Percentiles rank a stretch among this genome's conserved stretches.
Conservation (phyloP, 1,139 yeast genomes). For the Sporopachydermia cereana region DNA sequence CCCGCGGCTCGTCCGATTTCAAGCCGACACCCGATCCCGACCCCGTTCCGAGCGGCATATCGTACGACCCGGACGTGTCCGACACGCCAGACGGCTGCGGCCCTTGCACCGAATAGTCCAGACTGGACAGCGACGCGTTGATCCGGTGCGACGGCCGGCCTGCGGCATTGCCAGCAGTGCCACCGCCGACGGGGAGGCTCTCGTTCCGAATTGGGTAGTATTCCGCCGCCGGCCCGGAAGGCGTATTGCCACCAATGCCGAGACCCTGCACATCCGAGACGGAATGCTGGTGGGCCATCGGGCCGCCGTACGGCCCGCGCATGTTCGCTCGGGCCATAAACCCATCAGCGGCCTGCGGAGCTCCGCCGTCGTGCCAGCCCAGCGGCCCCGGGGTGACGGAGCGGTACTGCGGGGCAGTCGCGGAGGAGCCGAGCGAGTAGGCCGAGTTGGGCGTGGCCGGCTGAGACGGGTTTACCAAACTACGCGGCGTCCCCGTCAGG, state of each 20-base stretch:
- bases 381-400: neutral
- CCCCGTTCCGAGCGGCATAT: too few species aligned
- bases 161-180: neutral
- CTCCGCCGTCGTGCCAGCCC: neutral
- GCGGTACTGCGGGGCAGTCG: neutral
- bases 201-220: too few species aligned
- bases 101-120: neutral
- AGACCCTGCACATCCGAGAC: neutral
- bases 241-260: neutral
- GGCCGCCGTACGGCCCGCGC: too few species aligned
- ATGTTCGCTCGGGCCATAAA: neutral
- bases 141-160: neutral
- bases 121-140: neutral
- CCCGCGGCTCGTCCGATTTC: neutral
- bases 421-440: neutral
- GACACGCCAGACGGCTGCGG: too few species aligned
- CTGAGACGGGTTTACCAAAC: neutral
- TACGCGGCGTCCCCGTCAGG: neutral
- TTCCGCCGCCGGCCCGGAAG: neutral
- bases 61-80: too few species aligned
- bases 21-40: too few species aligned
- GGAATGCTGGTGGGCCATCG: neutral
- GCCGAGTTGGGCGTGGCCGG: neutral
- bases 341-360: neutral
- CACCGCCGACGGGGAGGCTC: too few species aligned